Evolutionary conservation across 2,329 filamentous ascomycete genomes (phyloP).

Genomic region (Nothophoma quercina): DNA sequence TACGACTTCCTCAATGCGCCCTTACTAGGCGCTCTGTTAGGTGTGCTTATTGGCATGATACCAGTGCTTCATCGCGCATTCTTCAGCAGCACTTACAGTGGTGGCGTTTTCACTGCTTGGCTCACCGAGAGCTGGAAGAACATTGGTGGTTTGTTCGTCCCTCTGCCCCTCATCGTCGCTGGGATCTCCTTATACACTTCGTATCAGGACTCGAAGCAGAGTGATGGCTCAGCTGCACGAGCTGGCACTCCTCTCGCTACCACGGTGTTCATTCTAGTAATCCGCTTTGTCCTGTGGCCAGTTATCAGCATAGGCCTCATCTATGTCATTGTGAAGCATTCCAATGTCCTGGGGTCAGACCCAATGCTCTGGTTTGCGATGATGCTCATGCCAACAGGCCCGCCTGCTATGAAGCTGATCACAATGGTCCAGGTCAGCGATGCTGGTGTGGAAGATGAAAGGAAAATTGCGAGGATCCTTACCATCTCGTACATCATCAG

Average conservation of each 20-base stretch:
- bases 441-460: conserved; percentile 54
- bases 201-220: conserved; percentile 28
- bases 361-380: conserved; percentile 71
- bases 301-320: conserved; percentile 57
- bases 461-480: conserved; percentile 60
- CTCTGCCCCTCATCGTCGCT: conserved; percentile 40
- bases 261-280: conserved; percentile 33
- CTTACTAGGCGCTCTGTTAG: conserved; percentile 36
- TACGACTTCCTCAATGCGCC: conserved; percentile 45
- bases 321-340: conserved; percentile 61
- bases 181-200: conserved; percentile 39
- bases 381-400: conserved; percentile 66
- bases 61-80: conserved; percentile 35
- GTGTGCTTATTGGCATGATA: conserved; percentile 37
- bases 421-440: conserved; percentile 60
- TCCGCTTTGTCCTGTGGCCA: conserved; percentile 42
- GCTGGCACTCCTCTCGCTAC: conserved; percentile 25
- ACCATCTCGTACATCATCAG: conserved; percentile 46
- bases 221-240: not conserved
- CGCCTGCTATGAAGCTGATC: conserved; percentile 61
- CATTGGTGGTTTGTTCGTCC: conserved; percentile 37
- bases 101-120: conserved; percentile 42
- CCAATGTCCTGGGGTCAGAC: conserved; percentile 59
- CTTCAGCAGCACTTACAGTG: conserved; percentile 34
- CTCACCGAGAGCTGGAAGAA: conserved; percentile 41